These are phyloP conservation scores for Ampelomyces quisqualis DNA, from an alignment of 2,329 filamentous ascomycete species.

Conservation along the genomic window DNA sequence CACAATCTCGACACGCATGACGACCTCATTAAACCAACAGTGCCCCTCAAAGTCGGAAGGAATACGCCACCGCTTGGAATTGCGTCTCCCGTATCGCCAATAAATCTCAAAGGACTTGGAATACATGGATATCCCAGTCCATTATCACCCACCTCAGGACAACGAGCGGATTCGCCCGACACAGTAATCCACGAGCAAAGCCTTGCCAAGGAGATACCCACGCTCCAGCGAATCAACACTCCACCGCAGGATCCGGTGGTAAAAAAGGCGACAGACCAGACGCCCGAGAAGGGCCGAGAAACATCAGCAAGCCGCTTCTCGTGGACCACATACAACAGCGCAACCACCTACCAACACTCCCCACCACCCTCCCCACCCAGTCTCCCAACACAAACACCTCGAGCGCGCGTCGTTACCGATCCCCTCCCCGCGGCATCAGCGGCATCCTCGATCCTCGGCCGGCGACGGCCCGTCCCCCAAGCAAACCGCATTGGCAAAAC, in stretches of 20 bases:
- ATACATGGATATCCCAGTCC: constrained; percentile 33
- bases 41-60: constrained; percentile 46
- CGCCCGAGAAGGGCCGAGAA: constrained; percentile 25
- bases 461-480: constrained; percentile 34
- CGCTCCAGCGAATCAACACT: constrained; percentile 23
- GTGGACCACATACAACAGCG: constrained; percentile 39
- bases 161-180: constrained; percentile 16
- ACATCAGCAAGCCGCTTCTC: constrained; percentile 30
- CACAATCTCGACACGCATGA: constrained; percentile 31
- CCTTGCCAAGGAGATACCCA: constrained; percentile 6
- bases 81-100: constrained; percentile 36
- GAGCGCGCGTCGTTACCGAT: constrained; percentile 24
- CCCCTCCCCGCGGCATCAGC: constrained; percentile 29
- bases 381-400: constrained; percentile 28
- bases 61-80: constrained; percentile 42
- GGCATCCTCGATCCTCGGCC: constrained; percentile 34
- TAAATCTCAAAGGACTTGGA: constrained; percentile 21
- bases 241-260: constrained; percentile 27
- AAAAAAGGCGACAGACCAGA: constrained; percentile 24
- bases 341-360: constrained; percentile 45
- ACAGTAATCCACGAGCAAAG: constrained; percentile 10
- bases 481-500: constrained; percentile 22
- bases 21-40: constrained; percentile 46
- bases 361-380: constrained; percentile 47
- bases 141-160: constrained; percentile 29